Percentiles rank a stretch among this genome's conserved stretches.
phyloP scores from a whole-genome alignment of 164 flowering plant species.

The Dillenia turbinata region DNA sequence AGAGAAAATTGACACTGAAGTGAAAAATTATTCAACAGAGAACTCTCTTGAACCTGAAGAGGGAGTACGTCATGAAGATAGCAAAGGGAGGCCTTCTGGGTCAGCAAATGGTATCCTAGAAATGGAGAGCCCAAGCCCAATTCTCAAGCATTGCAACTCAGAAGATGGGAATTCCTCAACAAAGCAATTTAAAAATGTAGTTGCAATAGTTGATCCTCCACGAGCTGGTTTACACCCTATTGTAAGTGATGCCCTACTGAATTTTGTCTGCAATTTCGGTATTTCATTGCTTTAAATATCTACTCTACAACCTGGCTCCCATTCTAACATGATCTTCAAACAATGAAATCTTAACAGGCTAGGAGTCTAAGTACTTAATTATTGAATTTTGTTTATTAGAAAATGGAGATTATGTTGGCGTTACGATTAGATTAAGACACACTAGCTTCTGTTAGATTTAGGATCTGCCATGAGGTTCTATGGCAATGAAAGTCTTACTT shows the following conservation, averaged over 20 bases:
- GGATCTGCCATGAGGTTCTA: too few species aligned
- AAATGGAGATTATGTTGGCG: too few species aligned
- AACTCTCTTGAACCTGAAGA: conserved; percentile 16
- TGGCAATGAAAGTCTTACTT: too few species aligned
- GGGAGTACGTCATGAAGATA: conserved; percentile 15
- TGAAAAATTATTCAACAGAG: conserved; percentile 14
- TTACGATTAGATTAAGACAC: too few species aligned
- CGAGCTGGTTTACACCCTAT: conserved; percentile 91
- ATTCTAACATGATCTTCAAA: too few species aligned
- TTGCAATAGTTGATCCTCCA: conserved; percentile 96
- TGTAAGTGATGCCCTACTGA: conserved; percentile 40
- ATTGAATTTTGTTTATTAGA: too few species aligned
- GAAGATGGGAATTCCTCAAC: conserved; percentile 22
- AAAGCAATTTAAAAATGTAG: conserved; percentile 56
- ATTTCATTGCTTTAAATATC: too few species aligned
- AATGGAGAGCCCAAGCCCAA: conserved; percentile 10
- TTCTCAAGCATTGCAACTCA: conserved; percentile 15
- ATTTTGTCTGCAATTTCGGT: not conserved
- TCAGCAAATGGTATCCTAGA: conserved; percentile 18
- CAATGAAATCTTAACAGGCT: too few species aligned
- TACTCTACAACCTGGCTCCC: too few species aligned
- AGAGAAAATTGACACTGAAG: conserved; percentile 20
- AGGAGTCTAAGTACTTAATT: too few species aligned
- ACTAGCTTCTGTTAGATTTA: too few species aligned
- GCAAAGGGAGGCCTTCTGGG: conserved; percentile 20